These are phyloP conservation scores for Alternaria arbusti DNA, from an alignment of 2,329 filamentous ascomycete genomes.

Conservation along the genomic window DNA sequence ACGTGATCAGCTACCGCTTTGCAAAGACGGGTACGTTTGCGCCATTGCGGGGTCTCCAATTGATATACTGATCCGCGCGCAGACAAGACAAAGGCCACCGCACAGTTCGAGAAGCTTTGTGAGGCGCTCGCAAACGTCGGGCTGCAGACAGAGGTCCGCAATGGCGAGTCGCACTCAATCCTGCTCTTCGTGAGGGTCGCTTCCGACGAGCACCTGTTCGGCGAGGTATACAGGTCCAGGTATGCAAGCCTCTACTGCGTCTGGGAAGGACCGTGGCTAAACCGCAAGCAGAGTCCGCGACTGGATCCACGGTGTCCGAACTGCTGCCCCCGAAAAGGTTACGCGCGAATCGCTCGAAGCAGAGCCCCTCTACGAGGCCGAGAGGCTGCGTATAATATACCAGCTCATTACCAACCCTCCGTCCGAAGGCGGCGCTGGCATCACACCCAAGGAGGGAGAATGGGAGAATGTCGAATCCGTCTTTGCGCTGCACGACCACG, in stretches of 20 bases:
- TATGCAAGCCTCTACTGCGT: conserved; percentile 35
- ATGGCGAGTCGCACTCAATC: conserved; percentile 75
- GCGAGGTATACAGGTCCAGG: conserved; percentile 83
- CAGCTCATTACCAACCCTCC: conserved; percentile 66
- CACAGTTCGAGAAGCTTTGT: conserved; percentile 79
- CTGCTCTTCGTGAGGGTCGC: conserved; percentile 84
- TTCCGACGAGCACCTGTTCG: conserved; percentile 74
- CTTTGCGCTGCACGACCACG: conserved; percentile 59
- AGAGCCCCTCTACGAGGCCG: conserved; percentile 84
- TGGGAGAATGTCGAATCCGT: conserved; percentile 59
- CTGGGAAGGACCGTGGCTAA: neutral
- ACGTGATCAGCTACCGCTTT: conserved; percentile 82
- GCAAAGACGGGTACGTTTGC: conserved; percentile 55
- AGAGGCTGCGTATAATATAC: conserved; percentile 86
- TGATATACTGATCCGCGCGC: too few species aligned
- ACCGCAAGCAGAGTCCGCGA: conserved; percentile 73
- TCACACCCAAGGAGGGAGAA: conserved; percentile 58
- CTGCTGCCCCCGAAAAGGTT: conserved; percentile 76
- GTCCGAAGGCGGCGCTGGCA: conserved; percentile 57
- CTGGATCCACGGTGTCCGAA: conserved; percentile 88
- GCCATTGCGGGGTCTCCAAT: too few species aligned
- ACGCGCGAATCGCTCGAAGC: conserved; percentile 70
- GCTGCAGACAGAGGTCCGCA: conserved; percentile 86
- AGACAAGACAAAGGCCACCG: conserved; percentile 72
- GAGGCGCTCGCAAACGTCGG: conserved; percentile 77